Base-by-base conservation (phyloP, 495 filamentous ascomycete species). In the Immersiella caudata region DNA sequence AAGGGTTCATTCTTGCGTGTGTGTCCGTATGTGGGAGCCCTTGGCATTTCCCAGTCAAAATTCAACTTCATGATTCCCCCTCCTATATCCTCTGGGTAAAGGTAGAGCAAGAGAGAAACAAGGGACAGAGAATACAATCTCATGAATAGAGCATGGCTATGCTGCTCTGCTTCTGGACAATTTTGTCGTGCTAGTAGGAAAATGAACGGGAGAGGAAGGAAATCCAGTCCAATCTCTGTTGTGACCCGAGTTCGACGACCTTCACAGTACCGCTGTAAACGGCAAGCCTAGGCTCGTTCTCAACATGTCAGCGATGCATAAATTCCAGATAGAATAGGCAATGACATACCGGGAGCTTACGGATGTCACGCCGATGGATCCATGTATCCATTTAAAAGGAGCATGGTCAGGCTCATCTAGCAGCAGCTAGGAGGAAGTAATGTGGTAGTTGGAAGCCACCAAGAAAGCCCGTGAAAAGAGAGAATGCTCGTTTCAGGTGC, bases 11-110 rank as follows among this genome's bases (percentile, higher is more conserved):
- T 67, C 26, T n/a, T 60, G 46, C 36, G 22, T 26, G 65, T 67
- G n/a, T 26, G 61, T 27, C 26, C 22, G 26, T 27, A 14, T 67
- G 56, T 22, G 40, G 56, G 27, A 36, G 22, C 46, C 14, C 49
- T 67, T 64, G 33, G 66, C 66, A 63, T 68, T 68, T 63, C 51
- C 54, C 26, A 66, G 64, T 66, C 64, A 29, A 64, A 73, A 71
- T 69, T 73, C 71, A 73, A 73, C 71, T 73, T 73, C 40, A 73
- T 69, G 63, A 69, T 70, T 65, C 66, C 69, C 71, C 67, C 64
- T 27, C 56, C 57, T 57, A 55, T 66, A 29, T 49, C 61, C 46
- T 22, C 20, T 16, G 26, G 51, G 25, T 27, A 65, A 26, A 27
- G 46, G 46, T 54, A 63, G 24, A 40, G 16, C 52, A 65, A 62